phyloP scores from a whole-genome alignment of 2,329 filamentous ascomycete genomes.

The Calonectria honghensis region DNA sequence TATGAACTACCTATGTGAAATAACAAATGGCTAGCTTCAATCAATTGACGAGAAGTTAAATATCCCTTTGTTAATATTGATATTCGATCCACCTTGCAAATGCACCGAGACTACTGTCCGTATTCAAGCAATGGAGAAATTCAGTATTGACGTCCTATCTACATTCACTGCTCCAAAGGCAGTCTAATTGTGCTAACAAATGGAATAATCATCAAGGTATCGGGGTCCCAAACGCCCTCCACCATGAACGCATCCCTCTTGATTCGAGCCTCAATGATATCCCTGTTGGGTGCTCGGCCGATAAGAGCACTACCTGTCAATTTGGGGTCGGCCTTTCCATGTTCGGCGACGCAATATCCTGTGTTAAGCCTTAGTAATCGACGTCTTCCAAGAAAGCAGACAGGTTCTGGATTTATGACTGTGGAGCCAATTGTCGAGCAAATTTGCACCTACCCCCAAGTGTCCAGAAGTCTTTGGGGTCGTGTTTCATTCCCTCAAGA shows the following conservation, averaged over 20 bases:
- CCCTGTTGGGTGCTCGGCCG: background rate
- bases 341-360: conserved; percentile 15
- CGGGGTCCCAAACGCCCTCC: background rate
- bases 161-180: background rate
- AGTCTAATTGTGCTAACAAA: conserved; percentile 7
- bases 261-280: conserved; percentile 5
- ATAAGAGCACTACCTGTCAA: conserved; percentile 10
- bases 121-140: background rate
- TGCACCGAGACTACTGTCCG: background rate
- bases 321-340: background rate
- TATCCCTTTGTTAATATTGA: no score
- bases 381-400: background rate
- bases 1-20: no score
- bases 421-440: no score
- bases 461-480: conserved; percentile 12
- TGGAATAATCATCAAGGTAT: conserved; percentile 18
- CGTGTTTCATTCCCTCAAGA: conserved; percentile 9
- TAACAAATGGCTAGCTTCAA: no score
- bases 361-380: background rate
- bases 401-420: background rate
- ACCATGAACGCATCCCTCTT: conserved; percentile 10
- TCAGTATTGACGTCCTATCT: background rate
- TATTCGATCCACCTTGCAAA: no score
- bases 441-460: background rate
- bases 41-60: no score